Evolutionary conservation across 2,329 filamentous ascomycete genomes (phyloP).

Genomic region (Emergomyces orientalis): DNA sequence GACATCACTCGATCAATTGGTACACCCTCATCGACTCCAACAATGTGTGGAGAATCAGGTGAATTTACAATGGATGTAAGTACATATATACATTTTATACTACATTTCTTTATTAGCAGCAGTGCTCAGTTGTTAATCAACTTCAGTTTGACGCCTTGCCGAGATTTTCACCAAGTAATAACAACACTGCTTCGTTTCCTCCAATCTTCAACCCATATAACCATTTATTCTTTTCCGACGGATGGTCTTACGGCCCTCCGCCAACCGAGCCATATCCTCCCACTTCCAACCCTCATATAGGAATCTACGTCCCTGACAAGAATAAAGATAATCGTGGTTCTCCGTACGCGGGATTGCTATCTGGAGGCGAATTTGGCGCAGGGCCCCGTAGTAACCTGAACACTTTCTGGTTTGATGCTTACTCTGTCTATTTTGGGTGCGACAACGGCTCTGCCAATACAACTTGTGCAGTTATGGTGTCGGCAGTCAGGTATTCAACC

Average conservation of each 20-base stretch:
- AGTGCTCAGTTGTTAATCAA: background rate
- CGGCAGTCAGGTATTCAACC: constrained; percentile 37
- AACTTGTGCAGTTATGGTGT: constrained; percentile 34
- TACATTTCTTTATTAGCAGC: background rate
- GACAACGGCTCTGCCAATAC: constrained; percentile 35
- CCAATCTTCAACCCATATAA: constrained; percentile 42
- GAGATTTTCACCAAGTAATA: constrained; percentile 16
- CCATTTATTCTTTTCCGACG: constrained; percentile 44
- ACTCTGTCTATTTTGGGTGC: constrained; percentile 41
- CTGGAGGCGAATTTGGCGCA: constrained; percentile 40
- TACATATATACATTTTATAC: background rate
- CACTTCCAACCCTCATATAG: constrained; percentile 39
- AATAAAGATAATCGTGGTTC: constrained; percentile 19
- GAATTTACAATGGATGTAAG: constrained; percentile 17
- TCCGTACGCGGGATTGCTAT: constrained; percentile 23
- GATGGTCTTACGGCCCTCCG: constrained; percentile 42
- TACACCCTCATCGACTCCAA: constrained; percentile 5
- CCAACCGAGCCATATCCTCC: constrained; percentile 38
- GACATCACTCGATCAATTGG: background rate
- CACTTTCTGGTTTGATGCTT: constrained; percentile 45
- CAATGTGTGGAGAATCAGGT: constrained; percentile 14
- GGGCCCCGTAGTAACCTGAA: constrained; percentile 35
- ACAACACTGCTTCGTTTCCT: constrained; percentile 25
- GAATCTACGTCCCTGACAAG: constrained; percentile 37
- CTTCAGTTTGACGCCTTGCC: constrained; percentile 24